Conservation (phyloP, 2,329 filamentous ascomycete species). For the Aspergillus oerlinghausenensis region DNA sequence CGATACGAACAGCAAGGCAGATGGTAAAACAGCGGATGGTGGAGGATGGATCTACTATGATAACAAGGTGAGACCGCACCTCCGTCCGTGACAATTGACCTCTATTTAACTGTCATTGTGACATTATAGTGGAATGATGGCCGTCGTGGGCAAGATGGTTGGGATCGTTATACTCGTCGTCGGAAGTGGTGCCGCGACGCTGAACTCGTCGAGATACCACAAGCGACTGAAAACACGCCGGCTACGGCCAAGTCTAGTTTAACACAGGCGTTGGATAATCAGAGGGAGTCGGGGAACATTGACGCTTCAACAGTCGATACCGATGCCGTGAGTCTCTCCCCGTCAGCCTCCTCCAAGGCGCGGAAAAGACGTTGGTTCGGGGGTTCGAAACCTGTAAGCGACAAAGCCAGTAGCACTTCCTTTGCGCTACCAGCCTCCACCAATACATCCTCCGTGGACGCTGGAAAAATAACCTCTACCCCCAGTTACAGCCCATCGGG, state of each 20-base stretch:
- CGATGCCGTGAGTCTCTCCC: constrained; percentile 24
- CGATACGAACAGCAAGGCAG: constrained; percentile 30
- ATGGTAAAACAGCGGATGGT: constrained; percentile 47
- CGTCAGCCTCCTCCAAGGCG: constrained; percentile 26
- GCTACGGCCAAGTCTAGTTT: constrained; percentile 36
- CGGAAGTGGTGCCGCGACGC: constrained; percentile 96
- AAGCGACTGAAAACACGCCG: constrained; percentile 42
- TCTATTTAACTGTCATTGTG: constrained; percentile 2
- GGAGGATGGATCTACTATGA: constrained; percentile 97
- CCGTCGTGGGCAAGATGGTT: constrained; percentile 77
- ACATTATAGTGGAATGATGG: constrained; percentile 75
- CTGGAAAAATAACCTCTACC: constrained; percentile 19
- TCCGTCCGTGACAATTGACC: not conserved
- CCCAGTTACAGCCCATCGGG: constrained; percentile 15
- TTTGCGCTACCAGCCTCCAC: constrained; percentile 16
- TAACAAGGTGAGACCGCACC: constrained; percentile 65
- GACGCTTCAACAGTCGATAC: constrained; percentile 18
- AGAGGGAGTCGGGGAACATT: constrained; percentile 14
- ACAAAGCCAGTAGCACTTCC: constrained; percentile 20
- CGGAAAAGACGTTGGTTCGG: constrained; percentile 38
- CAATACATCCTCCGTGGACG: constrained; percentile 19
- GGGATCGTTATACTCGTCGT: constrained; percentile 88
- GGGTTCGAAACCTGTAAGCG: constrained; percentile 26
- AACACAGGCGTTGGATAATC: constrained; percentile 24
- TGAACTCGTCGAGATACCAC: constrained; percentile 74